A percentile compares a stretch with the other conserved stretches of the same genome.
Conservation (phyloP, 2,329 filamentous ascomycete species). For the Exophiala sideris region DNA sequence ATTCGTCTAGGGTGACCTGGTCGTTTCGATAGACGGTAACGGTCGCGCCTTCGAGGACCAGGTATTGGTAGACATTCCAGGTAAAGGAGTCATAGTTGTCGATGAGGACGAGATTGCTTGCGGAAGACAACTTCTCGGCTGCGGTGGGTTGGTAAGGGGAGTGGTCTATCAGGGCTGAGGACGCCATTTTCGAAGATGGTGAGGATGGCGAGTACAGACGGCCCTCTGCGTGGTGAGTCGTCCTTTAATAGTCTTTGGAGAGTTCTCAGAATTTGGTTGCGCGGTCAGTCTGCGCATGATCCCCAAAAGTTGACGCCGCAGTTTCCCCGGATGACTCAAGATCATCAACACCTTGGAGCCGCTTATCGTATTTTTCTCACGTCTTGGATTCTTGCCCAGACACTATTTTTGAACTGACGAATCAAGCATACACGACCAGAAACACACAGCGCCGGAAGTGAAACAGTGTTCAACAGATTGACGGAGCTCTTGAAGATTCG, state of each 20-base stretch:
- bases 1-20: slow-evolving; percentile 77
- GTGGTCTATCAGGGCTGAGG: slow-evolving; percentile 65
- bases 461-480: too few relatives aligned
- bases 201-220: neutral
- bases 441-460: too few relatives aligned
- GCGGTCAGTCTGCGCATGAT: too few relatives aligned
- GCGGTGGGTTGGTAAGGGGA: slow-evolving; percentile 81
- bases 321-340: neutral
- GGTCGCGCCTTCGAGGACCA: slow-evolving; percentile 88
- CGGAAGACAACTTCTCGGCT: slow-evolving; percentile 68
- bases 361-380: too few relatives aligned
- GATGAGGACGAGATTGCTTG: slow-evolving; percentile 88
- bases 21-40: slow-evolving; percentile 93
- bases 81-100: slow-evolving; percentile 99
- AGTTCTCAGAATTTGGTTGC: too few relatives aligned
- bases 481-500: too few relatives aligned
- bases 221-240: neutral
- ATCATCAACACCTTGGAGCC: neutral
- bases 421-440: too few relatives aligned
- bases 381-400: too few relatives aligned
- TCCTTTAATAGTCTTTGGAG: too few relatives aligned
- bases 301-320: neutral
- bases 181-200: slow-evolving; percentile 35
- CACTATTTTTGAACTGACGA: too few relatives aligned
- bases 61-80: slow-evolving; percentile 98